phyloP scores from a whole-genome alignment of 345 rosid species.

The Citrus sp. region DNA sequence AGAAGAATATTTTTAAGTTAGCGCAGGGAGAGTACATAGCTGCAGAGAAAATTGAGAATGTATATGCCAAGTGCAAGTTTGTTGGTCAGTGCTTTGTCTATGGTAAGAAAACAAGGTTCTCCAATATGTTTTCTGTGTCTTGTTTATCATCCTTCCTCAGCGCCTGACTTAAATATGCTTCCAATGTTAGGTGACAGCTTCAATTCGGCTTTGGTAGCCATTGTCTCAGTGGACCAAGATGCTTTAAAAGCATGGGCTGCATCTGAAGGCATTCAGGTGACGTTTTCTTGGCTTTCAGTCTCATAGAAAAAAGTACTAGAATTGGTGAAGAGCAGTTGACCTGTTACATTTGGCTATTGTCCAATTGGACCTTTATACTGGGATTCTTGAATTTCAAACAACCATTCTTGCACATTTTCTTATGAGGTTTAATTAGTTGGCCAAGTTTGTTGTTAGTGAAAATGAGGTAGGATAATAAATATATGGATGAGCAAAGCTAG shows the following conservation, averaged over 20 bases:
- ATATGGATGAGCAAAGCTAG: neutral
- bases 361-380: neutral
- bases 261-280: slow-evolving; percentile 82
- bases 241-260: slow-evolving; percentile 76
- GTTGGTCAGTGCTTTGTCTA: slow-evolving; percentile 79
- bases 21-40: slow-evolving; percentile 99
- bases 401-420: neutral
- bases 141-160: slow-evolving; percentile 1
- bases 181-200: slow-evolving; percentile 80
- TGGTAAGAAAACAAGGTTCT: slow-evolving; percentile 40
- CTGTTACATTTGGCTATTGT: neutral
- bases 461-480: neutral
- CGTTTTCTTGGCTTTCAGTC: neutral
- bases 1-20: slow-evolving; percentile 97
- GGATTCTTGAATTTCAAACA: neutral
- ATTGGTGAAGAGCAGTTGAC: neutral
- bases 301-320: neutral
- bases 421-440: neutral
- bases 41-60: slow-evolving; percentile 97
- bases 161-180: slow-evolving; percentile 15
- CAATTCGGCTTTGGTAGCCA: slow-evolving; percentile 79
- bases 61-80: slow-evolving; percentile 85
- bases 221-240: slow-evolving; percentile 85
- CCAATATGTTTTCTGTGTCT: neutral
- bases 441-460: neutral